These are phyloP conservation scores for Neurospora pannonica DNA, from an alignment of 495 filamentous ascomycete species.

Conservation along the genomic window DNA sequence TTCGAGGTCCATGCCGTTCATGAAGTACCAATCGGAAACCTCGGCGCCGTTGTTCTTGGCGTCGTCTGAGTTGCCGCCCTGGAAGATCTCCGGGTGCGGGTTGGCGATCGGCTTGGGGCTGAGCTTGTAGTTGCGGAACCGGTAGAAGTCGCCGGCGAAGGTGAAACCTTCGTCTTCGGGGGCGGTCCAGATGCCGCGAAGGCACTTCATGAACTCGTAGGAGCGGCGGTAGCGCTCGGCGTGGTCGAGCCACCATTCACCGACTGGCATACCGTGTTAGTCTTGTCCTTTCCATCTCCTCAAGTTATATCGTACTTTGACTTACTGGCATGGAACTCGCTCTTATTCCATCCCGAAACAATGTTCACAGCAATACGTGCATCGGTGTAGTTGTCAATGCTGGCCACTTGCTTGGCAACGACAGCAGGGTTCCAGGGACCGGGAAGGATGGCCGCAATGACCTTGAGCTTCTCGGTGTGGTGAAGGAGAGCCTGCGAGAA, in stretches of 20 bases:
- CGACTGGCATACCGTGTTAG: conserved; percentile 24
- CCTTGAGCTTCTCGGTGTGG: conserved; percentile 31
- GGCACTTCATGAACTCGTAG: conserved; percentile 37
- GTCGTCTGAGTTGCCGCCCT: conserved; percentile 39
- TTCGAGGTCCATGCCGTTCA: conserved; percentile 42
- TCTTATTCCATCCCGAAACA: conserved; percentile 42
- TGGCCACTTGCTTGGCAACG: conserved; percentile 41
- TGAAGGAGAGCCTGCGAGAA: conserved; percentile 40
- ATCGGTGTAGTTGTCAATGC: conserved; percentile 38
- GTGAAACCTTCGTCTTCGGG: conserved; percentile 29
- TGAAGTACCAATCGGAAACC: conserved; percentile 41
- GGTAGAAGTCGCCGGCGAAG: conserved; percentile 38
- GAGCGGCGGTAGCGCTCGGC: conserved; percentile 39
- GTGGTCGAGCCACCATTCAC: conserved; percentile 45
- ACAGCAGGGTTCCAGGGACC: conserved; percentile 42
- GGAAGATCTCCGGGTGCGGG: conserved; percentile 39
- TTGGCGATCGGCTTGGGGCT: conserved; percentile 34
- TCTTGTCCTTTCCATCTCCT: neutral
- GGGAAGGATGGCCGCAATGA: conserved; percentile 41
- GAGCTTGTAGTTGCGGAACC: conserved; percentile 39
- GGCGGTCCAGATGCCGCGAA: conserved; percentile 38
- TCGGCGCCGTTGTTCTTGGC: conserved; percentile 33
- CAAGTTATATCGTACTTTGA: neutral
- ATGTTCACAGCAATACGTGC: conserved; percentile 40
- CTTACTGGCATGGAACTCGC: conserved; percentile 24